Evolutionary conservation across 2,329 filamentous ascomycete species (phyloP).

Genomic region (Diaporthe destruens): DNA sequence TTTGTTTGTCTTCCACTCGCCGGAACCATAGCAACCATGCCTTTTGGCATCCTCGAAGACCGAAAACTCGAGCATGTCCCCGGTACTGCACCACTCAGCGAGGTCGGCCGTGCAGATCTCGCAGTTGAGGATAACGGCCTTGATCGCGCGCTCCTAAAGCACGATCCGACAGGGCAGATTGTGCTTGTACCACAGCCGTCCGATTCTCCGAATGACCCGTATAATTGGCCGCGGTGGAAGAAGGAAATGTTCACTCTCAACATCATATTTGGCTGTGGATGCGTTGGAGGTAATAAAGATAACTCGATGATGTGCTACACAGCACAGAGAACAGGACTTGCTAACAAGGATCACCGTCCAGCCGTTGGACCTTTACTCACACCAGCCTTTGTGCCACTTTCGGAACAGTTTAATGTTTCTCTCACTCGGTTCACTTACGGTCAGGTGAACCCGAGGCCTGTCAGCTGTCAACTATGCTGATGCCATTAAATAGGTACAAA

Average conservation of each 20-base stretch:
- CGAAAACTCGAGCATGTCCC: slow-evolving; percentile 47
- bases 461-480: not conserved
- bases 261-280: slow-evolving; percentile 54
- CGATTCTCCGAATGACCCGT: slow-evolving; percentile 60
- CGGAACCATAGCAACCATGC: slow-evolving; percentile 36
- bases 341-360: slow-evolving; percentile 37
- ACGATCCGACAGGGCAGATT: slow-evolving; percentile 51
- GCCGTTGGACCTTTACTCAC: slow-evolving; percentile 55
- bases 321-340: not conserved
- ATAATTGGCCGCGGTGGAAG: slow-evolving; percentile 58
- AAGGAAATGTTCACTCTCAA: slow-evolving; percentile 53
- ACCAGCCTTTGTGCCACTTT: slow-evolving; percentile 52
- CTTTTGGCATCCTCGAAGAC: slow-evolving; percentile 46
- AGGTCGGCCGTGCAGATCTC: slow-evolving; percentile 43
- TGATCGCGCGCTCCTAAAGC: slow-evolving; percentile 45
- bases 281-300: slow-evolving; percentile 54
- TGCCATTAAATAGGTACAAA: slow-evolving; percentile 43
- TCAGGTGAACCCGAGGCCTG: not conserved
- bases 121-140: slow-evolving; percentile 40
- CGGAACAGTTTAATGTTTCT: slow-evolving; percentile 49
- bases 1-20: not conserved
- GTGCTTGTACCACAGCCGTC: slow-evolving; percentile 65
- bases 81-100: slow-evolving; percentile 46
- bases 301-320: too few relatives aligned
- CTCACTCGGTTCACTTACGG: slow-evolving; percentile 51